phyloP scores from a whole-genome alignment of 768 basidiomycete species.

The Leccinum uliginosum region DNA sequence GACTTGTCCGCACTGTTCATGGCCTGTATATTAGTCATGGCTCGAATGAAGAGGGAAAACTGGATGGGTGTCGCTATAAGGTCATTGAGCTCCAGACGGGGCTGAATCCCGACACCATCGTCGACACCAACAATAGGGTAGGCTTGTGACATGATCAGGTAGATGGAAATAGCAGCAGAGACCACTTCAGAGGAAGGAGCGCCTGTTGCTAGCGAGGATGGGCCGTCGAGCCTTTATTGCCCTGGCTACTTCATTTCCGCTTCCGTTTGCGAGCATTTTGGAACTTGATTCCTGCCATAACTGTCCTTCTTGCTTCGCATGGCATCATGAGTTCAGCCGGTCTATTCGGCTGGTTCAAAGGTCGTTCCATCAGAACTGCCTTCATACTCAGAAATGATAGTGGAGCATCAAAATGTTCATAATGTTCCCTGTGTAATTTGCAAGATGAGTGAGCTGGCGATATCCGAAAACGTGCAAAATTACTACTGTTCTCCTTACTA shows the following conservation, averaged over 20 bases:
- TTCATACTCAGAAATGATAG: no score
- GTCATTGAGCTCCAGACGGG: conserved; percentile 16
- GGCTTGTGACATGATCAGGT: conserved; percentile 7
- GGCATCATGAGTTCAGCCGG: not conserved
- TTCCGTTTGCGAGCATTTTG: not conserved
- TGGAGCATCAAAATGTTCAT: no score
- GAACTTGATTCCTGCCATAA: no score
- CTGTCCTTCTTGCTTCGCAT: not conserved
- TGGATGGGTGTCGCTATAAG: conserved; percentile 11
- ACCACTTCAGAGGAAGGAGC: not conserved
- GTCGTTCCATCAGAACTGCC: no score
- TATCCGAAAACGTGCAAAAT: no score
- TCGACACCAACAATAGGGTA: conserved; percentile 9
- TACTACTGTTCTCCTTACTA: no score
- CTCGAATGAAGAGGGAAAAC: conserved; percentile 19
- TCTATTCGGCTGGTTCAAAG: no score
- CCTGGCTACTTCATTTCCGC: conserved; percentile 1
- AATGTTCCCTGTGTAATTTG: no score
- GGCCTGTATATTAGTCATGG: conserved; percentile 2
- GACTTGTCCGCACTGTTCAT: not conserved
- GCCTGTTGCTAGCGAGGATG: not conserved
- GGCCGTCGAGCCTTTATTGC: no score
- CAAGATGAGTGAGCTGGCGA: no score
- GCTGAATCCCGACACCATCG: conserved; percentile 8
- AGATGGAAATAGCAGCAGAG: not conserved